These are phyloP conservation scores for Sclerospora graminicola DNA, from an alignment of 352 stramenopile genomes.

Conservation along the genomic window DNA sequence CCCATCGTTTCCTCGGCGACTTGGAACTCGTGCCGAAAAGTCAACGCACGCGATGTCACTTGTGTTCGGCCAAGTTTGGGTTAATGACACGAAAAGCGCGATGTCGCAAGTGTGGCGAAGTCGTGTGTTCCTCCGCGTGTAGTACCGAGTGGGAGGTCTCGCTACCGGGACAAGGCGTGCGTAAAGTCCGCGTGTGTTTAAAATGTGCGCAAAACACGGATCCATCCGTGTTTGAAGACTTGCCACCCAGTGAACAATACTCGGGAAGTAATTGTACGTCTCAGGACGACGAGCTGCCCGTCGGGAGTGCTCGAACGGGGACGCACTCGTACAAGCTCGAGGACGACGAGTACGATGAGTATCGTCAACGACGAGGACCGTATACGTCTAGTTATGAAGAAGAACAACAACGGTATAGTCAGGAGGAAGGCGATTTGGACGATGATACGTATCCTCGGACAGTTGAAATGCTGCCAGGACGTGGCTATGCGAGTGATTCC, in stretches of 20 bases:
- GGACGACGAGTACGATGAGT: not conserved
- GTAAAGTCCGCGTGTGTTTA: constrained; percentile 52
- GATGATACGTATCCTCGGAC: constrained; percentile 14
- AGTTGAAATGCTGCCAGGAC: constrained; percentile 14
- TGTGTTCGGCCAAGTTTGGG: constrained; percentile 49
- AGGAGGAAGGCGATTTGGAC: constrained; percentile 16
- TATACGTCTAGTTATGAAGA: constrained; percentile 3
- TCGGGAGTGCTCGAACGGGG: constrained; percentile 22
- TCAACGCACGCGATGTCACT: constrained; percentile 39
- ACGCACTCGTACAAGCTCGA: not conserved
- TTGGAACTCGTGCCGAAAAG: constrained; percentile 55
- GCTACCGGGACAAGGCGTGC: constrained; percentile 29
- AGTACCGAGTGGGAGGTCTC: constrained; percentile 45
- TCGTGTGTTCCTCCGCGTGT: constrained; percentile 48
- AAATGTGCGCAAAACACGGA: constrained; percentile 34
- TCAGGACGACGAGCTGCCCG: constrained; percentile 15
- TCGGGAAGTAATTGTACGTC: constrained; percentile 21
- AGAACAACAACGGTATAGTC: constrained; percentile 7
- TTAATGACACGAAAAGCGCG: constrained; percentile 50
- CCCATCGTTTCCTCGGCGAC: constrained; percentile 48
- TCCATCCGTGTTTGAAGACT: constrained; percentile 15
- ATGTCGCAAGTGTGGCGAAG: constrained; percentile 66
- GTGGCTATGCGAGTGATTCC: constrained; percentile 13
- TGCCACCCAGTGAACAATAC: constrained; percentile 16
- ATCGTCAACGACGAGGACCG: constrained; percentile 11